phyloP scores from a whole-genome alignment of 2,329 filamentous ascomycete genomes.

The Dothideomycetes sp. region DNA sequence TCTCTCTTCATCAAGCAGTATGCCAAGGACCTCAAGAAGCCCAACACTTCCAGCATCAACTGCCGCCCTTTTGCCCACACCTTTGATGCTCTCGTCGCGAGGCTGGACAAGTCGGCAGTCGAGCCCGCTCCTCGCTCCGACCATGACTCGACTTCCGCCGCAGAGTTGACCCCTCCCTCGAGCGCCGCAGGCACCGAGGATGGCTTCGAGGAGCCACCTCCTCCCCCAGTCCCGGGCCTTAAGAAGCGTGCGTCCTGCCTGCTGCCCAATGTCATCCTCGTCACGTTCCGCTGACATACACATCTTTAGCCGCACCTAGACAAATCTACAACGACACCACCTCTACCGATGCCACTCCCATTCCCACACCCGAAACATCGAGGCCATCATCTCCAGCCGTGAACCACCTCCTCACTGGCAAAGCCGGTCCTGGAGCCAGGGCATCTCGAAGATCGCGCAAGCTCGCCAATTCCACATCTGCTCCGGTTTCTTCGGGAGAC shows the following conservation, averaged over 20 bases:
- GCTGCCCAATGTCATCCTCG: slow-evolving; percentile 2
- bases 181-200: slow-evolving; percentile 37
- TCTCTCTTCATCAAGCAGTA: slow-evolving; percentile 88
- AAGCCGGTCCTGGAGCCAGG: slow-evolving; percentile 62
- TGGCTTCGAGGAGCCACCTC: slow-evolving; percentile 41
- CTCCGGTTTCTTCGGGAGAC: slow-evolving; percentile 70
- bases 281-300: background rate
- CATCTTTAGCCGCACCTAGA: slow-evolving; percentile 15
- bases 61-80: slow-evolving; percentile 79
- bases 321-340: slow-evolving; percentile 25
- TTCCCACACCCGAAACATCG: slow-evolving; percentile 62
- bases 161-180: slow-evolving; percentile 42
- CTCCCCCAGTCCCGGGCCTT: slow-evolving; percentile 41
- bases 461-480: slow-evolving; percentile 43
- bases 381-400: slow-evolving; percentile 64
- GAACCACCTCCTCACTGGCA: slow-evolving; percentile 59
- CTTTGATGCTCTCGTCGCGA: slow-evolving; percentile 83
- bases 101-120: slow-evolving; percentile 54
- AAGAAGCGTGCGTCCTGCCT: slow-evolving; percentile 30
- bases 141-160: slow-evolving; percentile 11
- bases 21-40: slow-evolving; percentile 71
- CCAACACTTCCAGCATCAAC: slow-evolving; percentile 60
- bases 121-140: slow-evolving; percentile 14
- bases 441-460: slow-evolving; percentile 74
- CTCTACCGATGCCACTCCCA: slow-evolving; percentile 59